Percentiles rank a stretch among this genome's conserved stretches.
Evolutionary conservation across 2,329 filamentous ascomycete genomes (phyloP).

Genomic region (Trichoderma pleuroti): DNA sequence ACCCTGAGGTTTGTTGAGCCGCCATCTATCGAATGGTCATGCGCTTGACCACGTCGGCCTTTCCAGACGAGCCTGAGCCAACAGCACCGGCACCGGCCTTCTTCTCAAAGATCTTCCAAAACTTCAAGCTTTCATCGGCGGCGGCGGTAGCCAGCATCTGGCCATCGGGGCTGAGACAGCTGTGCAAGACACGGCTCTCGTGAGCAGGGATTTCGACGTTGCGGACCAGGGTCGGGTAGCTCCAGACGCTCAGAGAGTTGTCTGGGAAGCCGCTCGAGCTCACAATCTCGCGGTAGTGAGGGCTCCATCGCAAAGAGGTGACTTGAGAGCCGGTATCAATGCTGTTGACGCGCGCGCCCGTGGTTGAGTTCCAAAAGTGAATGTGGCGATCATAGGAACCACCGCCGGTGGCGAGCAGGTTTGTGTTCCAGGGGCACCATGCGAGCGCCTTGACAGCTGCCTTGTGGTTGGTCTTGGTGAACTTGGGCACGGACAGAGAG

Average conservation of each 20-base stretch:
- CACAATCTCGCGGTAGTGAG: slow-evolving; percentile 95
- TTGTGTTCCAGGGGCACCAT: slow-evolving; percentile 99
- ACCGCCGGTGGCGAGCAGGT: slow-evolving; percentile 92
- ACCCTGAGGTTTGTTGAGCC: slow-evolving; percentile 36
- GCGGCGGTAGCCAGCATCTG: slow-evolving; percentile 97
- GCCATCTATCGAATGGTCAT: slow-evolving; percentile 79
- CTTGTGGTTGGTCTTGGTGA: slow-evolving; percentile 99
- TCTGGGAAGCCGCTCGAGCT: slow-evolving; percentile 98
- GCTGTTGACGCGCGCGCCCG: slow-evolving; percentile 95
- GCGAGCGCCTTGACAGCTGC: slow-evolving; percentile 96
- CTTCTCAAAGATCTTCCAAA: slow-evolving; percentile 99
- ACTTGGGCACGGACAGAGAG: slow-evolving; percentile 88
- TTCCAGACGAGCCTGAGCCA: slow-evolving; percentile 65
- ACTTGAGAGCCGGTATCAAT: slow-evolving; percentile 98
- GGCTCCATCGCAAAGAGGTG: slow-evolving; percentile 93
- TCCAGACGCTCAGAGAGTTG: slow-evolving; percentile 98
- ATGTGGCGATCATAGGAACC: slow-evolving; percentile 97
- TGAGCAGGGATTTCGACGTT: slow-evolving; percentile 98
- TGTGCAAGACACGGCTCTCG: slow-evolving; percentile 94
- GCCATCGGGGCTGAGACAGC: slow-evolving; percentile 92
- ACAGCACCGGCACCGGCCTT: slow-evolving; percentile 73
- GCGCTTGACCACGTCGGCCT: slow-evolving; percentile 86
- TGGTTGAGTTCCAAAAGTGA: slow-evolving; percentile 99
- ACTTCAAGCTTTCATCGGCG: slow-evolving; percentile 96
- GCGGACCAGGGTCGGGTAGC: slow-evolving; percentile 93